Evolutionary conservation across 495 filamentous ascomycete species (phyloP).

Genomic region (Trichoderma virens): DNA sequence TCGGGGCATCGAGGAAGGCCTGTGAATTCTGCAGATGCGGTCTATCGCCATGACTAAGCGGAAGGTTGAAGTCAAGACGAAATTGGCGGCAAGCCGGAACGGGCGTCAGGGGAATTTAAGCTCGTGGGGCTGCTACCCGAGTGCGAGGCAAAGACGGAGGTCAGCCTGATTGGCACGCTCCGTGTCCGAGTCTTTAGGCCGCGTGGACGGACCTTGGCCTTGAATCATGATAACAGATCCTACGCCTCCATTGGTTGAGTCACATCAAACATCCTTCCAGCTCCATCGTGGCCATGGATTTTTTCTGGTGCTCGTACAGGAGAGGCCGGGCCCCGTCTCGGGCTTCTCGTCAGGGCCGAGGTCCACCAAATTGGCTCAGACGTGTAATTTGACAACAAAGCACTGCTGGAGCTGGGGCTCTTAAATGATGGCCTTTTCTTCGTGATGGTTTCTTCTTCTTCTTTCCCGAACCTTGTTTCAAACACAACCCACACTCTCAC

Average conservation of each 20-base stretch:
- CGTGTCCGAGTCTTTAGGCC: not conserved
- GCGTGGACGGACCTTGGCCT: not conserved
- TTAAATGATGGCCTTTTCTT: not conserved
- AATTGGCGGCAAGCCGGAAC: not conserved
- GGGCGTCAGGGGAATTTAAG: not conserved
- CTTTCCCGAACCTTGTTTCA: not conserved
- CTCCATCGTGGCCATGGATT: not conserved
- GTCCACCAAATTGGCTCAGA: not conserved
- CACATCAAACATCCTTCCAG: not conserved
- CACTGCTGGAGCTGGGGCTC: not conserved
- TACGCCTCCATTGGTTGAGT: not conserved
- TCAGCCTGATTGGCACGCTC: not conserved
- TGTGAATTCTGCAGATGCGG: too few relatives aligned
- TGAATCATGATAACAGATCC: not conserved
- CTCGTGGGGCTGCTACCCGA: slow-evolving; percentile 2
- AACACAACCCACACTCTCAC: not conserved
- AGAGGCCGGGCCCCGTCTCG: not conserved
- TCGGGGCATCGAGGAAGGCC: too few relatives aligned
- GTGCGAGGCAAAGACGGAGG: not conserved
- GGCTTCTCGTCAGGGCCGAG: not conserved
- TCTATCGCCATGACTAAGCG: not conserved
- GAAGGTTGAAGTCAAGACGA: not conserved
- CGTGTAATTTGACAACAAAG: not conserved
- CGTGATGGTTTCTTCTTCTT: not conserved
- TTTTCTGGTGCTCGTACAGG: too few relatives aligned